Base-by-base conservation (phyloP, 148 eudicot genomes). In the Camellia sinensis region DNA sequence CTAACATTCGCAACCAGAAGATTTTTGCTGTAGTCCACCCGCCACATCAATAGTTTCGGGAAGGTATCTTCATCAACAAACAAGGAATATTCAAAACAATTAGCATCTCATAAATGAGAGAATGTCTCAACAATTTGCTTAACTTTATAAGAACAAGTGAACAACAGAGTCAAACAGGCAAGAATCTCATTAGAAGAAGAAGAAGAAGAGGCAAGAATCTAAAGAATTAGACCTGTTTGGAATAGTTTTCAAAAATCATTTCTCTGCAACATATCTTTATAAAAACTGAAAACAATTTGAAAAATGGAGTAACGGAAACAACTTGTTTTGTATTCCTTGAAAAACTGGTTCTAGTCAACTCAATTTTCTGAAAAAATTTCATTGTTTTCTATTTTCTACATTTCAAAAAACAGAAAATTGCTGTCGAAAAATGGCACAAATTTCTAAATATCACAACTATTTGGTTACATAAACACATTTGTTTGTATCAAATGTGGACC, bases 11-110 rank as follows among this genome's bases (percentile, higher is more conserved):
- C 96, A 92, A 73, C 88, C 96, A 44, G 89, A 75, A 17, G 93
- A 87, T 72, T 89, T 85, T 83, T 82, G 96, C 46, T 88, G 84
- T 37, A 78, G 88, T 74, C 92, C 85, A 67, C 87, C 87, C 18
- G 87, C 76, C 86, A 92, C 89, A 64, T 92, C 96, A 19, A 92
- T 81, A 54, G 92, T 92, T 71, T 92, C 93, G 5, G 96, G 96
- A 61, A 89, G 84, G 73, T 92, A 92, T 81, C 91, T 90, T 65
- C 84, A 79, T 40, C n/a, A 66, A 50, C 15, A 37, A 37, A 52
- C 18, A 15, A 50, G 29, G 14, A 54, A 50, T 12, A 18, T 22
- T 4, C 29, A 50, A 48, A 66, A 65, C 46, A 1, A n/a, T 48
- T 9, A 77, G 44, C 56, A 21, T 45, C 70, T 40, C 43, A 77